phyloP scores from a whole-genome alignment of 2,329 filamentous ascomycete genomes.

The Colletotrichum australisinense region DNA sequence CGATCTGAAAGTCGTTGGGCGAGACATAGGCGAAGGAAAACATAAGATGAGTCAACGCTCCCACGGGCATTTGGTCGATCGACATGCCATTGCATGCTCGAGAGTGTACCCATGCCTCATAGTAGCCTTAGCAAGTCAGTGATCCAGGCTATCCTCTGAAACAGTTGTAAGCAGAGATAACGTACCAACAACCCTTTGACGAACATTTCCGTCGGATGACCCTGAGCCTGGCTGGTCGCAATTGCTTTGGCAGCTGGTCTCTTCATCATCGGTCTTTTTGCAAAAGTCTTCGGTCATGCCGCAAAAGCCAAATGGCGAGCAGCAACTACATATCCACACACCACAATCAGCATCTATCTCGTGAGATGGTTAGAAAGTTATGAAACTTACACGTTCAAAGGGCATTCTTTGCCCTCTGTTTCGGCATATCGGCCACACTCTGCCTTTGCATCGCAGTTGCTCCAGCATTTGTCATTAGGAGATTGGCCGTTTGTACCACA shows the following conservation, averaged over 20 bases:
- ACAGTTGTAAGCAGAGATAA: too few species aligned
- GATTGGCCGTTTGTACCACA: too few species aligned
- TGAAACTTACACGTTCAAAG: not conserved
- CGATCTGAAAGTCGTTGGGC: conserved; percentile 39
- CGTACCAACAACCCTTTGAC: too few species aligned
- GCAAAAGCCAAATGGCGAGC: conserved; percentile 39
- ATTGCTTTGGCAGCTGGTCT: not conserved
- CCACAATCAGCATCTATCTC: too few species aligned
- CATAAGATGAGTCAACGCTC: too few species aligned
- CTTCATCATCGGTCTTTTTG: not conserved
- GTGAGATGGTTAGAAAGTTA: too few species aligned
- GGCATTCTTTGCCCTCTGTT: not conserved
- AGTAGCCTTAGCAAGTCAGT: conserved; percentile 36
- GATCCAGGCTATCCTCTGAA: too few species aligned
- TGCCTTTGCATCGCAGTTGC: conserved; percentile 1
- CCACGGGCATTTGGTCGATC: too few species aligned
- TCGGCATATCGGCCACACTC: not conserved
- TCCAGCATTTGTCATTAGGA: too few species aligned
- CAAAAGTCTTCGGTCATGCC: conserved; percentile 25
- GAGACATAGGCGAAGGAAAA: not conserved
- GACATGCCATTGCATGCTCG: conserved; percentile 42
- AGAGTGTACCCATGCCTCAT: conserved; percentile 46
- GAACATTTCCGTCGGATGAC: too few species aligned
- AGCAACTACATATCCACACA: not conserved
- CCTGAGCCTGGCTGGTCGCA: conserved; percentile 38